These are phyloP conservation scores for Clonostachys chloroleuca DNA, from an alignment of 2,329 filamentous ascomycete genomes.

Conservation along the genomic window DNA sequence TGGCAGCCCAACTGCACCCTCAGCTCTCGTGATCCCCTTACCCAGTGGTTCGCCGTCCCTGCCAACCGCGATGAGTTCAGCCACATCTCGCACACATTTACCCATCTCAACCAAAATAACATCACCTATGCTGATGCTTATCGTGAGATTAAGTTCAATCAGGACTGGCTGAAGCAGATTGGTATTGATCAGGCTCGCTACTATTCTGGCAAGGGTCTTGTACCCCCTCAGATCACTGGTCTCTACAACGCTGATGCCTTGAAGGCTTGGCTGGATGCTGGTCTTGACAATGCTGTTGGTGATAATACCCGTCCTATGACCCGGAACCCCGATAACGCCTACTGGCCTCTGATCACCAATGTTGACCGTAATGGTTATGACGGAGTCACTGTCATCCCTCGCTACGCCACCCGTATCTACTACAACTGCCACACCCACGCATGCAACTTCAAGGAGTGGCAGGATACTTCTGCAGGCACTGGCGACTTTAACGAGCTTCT, in stretches of 20 bases:
- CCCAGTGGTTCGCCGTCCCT: slow-evolving; percentile 43
- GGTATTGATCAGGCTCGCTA: slow-evolving; percentile 38
- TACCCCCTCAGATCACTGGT: slow-evolving; percentile 60
- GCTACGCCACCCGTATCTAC: slow-evolving; percentile 59
- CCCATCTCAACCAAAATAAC: slow-evolving; percentile 54
- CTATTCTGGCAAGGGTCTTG: slow-evolving; percentile 50
- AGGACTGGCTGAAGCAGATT: slow-evolving; percentile 50
- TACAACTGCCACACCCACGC: slow-evolving; percentile 56
- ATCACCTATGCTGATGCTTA: slow-evolving; percentile 52
- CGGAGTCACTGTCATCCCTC: slow-evolving; percentile 52
- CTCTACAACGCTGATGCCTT: slow-evolving; percentile 60
- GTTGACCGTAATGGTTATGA: slow-evolving; percentile 45
- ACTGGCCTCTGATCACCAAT: slow-evolving; percentile 51
- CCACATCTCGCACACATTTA: slow-evolving; percentile 60
- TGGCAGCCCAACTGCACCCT: slow-evolving; percentile 45
- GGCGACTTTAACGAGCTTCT: slow-evolving; percentile 49
- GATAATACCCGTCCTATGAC: slow-evolving; percentile 56
- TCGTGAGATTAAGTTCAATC: slow-evolving; percentile 57
- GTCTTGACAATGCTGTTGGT: slow-evolving; percentile 55
- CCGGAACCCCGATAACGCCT: slow-evolving; percentile 43
- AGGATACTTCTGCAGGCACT: slow-evolving; percentile 47
- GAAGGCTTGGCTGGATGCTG: slow-evolving; percentile 52
- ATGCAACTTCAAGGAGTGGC: slow-evolving; percentile 57
- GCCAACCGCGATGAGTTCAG: slow-evolving; percentile 49
- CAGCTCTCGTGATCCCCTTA: slow-evolving; percentile 41